Evolutionary conservation across 495 filamentous ascomycete species (phyloP).

Genomic region (Hypoxylon trugodes): DNA sequence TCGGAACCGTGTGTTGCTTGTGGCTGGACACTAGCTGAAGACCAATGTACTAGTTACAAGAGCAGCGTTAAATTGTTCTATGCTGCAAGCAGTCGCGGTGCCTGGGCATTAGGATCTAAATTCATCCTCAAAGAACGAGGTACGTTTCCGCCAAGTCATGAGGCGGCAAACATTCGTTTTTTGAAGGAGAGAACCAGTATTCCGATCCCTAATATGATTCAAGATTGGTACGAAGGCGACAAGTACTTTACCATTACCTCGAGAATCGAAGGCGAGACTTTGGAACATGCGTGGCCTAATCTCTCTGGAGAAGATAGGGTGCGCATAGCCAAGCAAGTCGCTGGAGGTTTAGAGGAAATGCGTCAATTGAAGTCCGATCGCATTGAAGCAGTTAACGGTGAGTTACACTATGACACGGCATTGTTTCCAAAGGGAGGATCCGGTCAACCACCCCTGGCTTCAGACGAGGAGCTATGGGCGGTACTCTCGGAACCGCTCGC

Average conservation of each 20-base stretch:
- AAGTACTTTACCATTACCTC: neutral
- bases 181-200: neutral
- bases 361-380: neutral
- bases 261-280: neutral
- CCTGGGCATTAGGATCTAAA: neutral
- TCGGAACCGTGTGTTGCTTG: neutral
- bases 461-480: conserved; percentile 2
- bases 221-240: neutral
- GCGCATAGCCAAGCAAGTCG: neutral
- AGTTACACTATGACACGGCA: neutral
- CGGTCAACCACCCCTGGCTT: neutral
- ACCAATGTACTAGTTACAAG: neutral
- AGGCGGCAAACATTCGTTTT: neutral
- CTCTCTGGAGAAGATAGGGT: neutral
- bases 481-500: neutral
- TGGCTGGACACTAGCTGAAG: neutral
- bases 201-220: neutral
- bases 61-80: neutral
- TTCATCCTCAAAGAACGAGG: neutral
- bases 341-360: neutral
- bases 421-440: neutral
- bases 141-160: neutral
- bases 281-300: neutral
- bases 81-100: neutral
- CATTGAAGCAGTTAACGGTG: neutral